Evolutionary conservation across 176 grass and related monocot genomes (phyloP), one percentile per base, ranked within the genome.

Genomic region (Raddia guianensis): DNA sequence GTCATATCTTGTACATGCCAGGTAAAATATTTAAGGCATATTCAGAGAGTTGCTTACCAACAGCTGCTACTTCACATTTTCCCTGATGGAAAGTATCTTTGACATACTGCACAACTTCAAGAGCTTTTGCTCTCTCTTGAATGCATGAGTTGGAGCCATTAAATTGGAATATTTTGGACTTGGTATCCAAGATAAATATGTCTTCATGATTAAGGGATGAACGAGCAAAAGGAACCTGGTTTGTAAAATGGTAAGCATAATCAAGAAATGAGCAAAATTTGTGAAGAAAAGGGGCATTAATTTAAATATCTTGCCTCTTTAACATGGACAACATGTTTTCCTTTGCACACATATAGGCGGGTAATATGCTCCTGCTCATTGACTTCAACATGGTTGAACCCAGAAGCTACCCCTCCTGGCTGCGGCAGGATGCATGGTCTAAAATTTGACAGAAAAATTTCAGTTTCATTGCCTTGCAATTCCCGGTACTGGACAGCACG

Each of bases 131-230:
- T 84, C 96, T 92, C 82, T 99, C 96, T 87, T 99, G 90, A 89
- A 99, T 95, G 78, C 92, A 93, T 79, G 92, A 99, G 73, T 93
- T 91, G 55, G 92, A 91, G 54, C 96, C 92, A 84, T 93, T 99
- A 82, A 99, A 99, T 32, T 99, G 96, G 83, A 93, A 99, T 77
- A 99, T 99, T 81, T 99, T 99, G 72, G 90, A 90, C 85, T 93
- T 86, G 16, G 90, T 91, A 91, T 99, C 96, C 74, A 99, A 79
- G 78, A 99, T 93, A 78, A 99, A 99, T 78, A 99, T 95, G 81
- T 93, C 96, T 1, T 99, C 96, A 12, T 99, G 96, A 72, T 95
- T 93, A 73, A 99, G 90, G 68, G 96, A 88, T 12, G 90, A 82
- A 34, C 96, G 81, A 60, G 86, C 89, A 90, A 99, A 93, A 73